Conservation (phyloP, 139 green algal species). For the Nannochloris sp. region DNA sequence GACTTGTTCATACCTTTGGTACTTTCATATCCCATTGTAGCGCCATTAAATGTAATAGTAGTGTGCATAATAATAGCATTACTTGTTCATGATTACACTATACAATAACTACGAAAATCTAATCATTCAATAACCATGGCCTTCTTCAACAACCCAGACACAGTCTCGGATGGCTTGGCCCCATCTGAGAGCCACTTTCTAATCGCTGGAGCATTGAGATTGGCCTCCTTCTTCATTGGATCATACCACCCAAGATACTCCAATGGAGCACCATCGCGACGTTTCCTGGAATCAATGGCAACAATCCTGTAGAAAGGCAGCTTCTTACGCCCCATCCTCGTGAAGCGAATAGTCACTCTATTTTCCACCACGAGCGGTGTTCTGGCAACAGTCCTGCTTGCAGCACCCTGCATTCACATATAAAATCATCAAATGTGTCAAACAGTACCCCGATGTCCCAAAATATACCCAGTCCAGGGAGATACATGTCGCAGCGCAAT, state of each 20-base stretch:
- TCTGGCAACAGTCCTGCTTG: slow-evolving; percentile 1
- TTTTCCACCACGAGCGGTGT: slow-evolving; percentile 53
- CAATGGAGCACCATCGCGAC: slow-evolving; percentile 71
- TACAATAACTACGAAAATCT: background rate
- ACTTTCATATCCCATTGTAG: no score
- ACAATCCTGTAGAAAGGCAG: slow-evolving; percentile 82
- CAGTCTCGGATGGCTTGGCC: slow-evolving; percentile 80
- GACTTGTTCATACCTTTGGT: no score
- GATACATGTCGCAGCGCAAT: no score
- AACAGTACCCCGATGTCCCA: no score
- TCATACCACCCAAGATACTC: slow-evolving; percentile 87
- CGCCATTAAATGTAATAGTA: no score
- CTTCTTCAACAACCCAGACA: slow-evolving; percentile 71
- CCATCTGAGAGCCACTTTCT: slow-evolving; percentile 86
- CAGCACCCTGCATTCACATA: no score
- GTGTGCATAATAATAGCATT: no score
- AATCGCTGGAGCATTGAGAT: slow-evolving; percentile 87
- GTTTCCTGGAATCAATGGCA: slow-evolving; percentile 74
- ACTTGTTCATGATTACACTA: background rate
- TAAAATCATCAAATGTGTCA: no score
- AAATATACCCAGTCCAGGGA: no score
- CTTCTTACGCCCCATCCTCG: slow-evolving; percentile 80
- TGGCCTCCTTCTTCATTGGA: slow-evolving; percentile 79
- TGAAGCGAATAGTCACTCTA: slow-evolving; percentile 76
- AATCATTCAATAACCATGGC: slow-evolving; percentile 44